Evolutionary conservation across 495 filamentous ascomycete genomes (phyloP).

Genomic region (Hyphodiscus hymeniophilus): DNA sequence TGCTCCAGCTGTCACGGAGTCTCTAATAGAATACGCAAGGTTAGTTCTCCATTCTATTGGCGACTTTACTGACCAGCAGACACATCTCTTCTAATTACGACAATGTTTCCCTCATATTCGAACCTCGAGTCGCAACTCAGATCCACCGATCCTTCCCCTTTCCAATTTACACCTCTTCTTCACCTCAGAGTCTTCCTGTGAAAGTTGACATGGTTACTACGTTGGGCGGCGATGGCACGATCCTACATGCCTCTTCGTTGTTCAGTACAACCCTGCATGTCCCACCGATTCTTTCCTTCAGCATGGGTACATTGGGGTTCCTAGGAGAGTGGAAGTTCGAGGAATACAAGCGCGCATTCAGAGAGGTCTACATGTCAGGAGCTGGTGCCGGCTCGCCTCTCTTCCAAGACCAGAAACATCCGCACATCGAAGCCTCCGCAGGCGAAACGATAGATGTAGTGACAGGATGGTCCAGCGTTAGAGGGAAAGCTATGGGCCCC

Average conservation of each 20-base stretch:
- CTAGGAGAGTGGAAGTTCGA: constrained; percentile 93
- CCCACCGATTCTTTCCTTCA: constrained; percentile 89
- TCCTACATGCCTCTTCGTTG: constrained; percentile 81
- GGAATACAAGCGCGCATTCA: constrained; percentile 83
- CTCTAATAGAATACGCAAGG: constrained; percentile 71
- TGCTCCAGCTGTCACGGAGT: constrained; percentile 58
- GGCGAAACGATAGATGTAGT: constrained; percentile 22
- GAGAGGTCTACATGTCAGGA: constrained; percentile 90
- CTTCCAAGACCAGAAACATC: constrained; percentile 24
- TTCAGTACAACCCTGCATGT: constrained; percentile 77
- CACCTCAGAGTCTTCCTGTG: constrained; percentile 28
- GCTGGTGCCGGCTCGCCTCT: constrained; percentile 32
- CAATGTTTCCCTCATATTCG: constrained; percentile 72
- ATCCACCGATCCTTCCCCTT: constrained; percentile 68
- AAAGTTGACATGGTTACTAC: constrained; percentile 86
- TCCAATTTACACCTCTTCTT: constrained; percentile 61
- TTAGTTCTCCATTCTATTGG: constrained; percentile 21
- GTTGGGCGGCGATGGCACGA: constrained; percentile 92
- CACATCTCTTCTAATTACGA: constrained; percentile 78
- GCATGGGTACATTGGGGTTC: constrained; percentile 94
- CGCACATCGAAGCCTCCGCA: constrained; percentile 34
- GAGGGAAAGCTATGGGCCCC: constrained; percentile 75
- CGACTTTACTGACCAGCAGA: constrained; percentile 28
- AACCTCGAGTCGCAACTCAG: constrained; percentile 61
- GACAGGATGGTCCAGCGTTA: constrained; percentile 61